Conservation (phyloP, 495 filamentous ascomycete species). For the Evansstolkia leycettana region DNA sequence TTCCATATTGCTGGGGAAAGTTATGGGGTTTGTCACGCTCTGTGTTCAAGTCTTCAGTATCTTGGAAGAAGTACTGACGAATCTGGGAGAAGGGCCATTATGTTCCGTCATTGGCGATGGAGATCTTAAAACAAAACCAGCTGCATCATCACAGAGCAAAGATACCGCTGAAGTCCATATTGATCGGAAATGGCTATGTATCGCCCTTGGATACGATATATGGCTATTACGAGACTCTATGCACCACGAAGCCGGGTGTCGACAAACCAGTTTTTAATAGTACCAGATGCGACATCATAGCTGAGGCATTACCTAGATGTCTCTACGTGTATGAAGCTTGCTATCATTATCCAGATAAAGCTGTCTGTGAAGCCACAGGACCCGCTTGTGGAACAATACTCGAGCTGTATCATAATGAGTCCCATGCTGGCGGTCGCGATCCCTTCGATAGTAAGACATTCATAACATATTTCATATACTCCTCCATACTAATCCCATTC, state of each 20-base stretch:
- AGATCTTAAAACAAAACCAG: not conserved
- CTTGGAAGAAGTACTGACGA: not conserved
- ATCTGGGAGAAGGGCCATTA: not conserved
- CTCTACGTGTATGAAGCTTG: not conserved
- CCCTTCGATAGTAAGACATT: slow-evolving; percentile 30
- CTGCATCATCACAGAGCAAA: not conserved
- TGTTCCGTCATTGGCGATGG: not conserved
- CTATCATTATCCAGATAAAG: not conserved
- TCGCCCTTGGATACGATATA: not conserved
- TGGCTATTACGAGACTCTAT: not conserved
- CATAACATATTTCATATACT: not conserved
- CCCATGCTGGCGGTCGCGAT: slow-evolving; percentile 20
- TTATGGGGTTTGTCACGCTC: not conserved
- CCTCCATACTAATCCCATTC: too few relatives aligned
- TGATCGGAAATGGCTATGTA: not conserved
- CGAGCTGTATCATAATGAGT: not conserved
- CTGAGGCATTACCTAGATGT: not conserved
- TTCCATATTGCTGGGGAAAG: not conserved
- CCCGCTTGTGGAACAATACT: not conserved
- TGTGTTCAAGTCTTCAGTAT: too few relatives aligned
- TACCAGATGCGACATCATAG: not conserved
- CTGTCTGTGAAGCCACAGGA: not conserved
- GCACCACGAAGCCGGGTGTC: not conserved
- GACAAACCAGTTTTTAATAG: not conserved
- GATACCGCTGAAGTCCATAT: not conserved